A percentile compares a stretch with the other conserved stretches of the same genome.
Conservation (phyloP, 257 asterid genomes). For the Phtheirospermum japonicum region DNA sequence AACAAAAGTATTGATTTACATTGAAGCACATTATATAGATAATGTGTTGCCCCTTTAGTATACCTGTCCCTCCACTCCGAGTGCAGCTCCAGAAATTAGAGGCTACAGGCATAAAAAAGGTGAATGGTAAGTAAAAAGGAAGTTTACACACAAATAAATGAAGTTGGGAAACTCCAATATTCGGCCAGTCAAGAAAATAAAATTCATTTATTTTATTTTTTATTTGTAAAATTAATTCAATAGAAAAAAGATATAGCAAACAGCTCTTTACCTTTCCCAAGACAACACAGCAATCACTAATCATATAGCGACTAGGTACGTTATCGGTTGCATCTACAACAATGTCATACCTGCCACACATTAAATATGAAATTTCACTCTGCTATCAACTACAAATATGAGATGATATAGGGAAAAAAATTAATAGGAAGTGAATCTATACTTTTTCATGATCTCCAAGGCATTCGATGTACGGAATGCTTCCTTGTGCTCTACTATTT, state of each 20-base stretch:
- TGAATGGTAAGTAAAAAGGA: too few species aligned
- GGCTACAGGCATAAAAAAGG: slow-evolving; percentile 61
- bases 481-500: too few species aligned
- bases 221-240: background rate
- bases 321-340: slow-evolving; percentile 97
- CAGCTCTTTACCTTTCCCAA: slow-evolving; percentile 73
- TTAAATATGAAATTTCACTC: slow-evolving; percentile 24
- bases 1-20: too few species aligned
- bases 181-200: too few species aligned
- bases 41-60: slow-evolving; percentile 22
- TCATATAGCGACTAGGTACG: slow-evolving; percentile 95
- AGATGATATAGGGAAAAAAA: slow-evolving; percentile 7
- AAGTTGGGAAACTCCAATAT: too few species aligned
- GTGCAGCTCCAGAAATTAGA: slow-evolving; percentile 95
- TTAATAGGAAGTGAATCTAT: slow-evolving; percentile 20
- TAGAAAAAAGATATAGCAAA: slow-evolving; percentile 17
- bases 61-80: slow-evolving; percentile 98
- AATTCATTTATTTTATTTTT: too few species aligned
- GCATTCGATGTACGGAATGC: too few species aligned
- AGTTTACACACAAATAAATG: too few species aligned
- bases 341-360: slow-evolving; percentile 68
- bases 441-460: slow-evolving; percentile 71
- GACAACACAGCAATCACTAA: slow-evolving; percentile 88
- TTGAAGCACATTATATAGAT: slow-evolving; percentile 1
- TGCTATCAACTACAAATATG: background rate